Evolutionary conservation across 495 filamentous ascomycete species (phyloP), one percentile per base, ranked within the genome.

Genomic region (Xylaria bambusicola): DNA sequence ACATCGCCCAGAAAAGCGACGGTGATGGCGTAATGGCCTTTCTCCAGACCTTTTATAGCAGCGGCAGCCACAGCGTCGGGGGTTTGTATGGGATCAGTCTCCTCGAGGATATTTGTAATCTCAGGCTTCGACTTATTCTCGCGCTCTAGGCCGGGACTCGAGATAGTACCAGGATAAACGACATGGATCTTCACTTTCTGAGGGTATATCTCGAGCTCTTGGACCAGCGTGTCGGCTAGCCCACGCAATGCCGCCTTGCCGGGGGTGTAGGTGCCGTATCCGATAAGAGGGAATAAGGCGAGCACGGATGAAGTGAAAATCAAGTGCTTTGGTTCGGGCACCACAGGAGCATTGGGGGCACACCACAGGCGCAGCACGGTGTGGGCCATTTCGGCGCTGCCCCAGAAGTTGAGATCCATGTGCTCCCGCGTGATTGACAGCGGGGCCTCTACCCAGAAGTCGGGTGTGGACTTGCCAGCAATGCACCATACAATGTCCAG

Each of bases 401-500:
- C 88, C 81, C 89, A 95, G 77, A 92, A 98, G 69, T 98, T 94
- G 41, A 89, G 85, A 69, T 92, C 88, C 86, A 97, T 96, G 74
- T 96, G 92, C 65, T 82, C 74, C 21, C 86, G 82, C 56, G 93
- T 74, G 12, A 78, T 79, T 21, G 84, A 69, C n/a, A 88, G 67
- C 21, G 83, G 74, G 15, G 82, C 82, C 58, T 96, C 90, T 59
- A 90, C 70, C 79, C 95, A 98, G 66, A 93, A 87, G 5, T 84
- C 76, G 0, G 95, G 93, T 38, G 77, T 77, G 7, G 90, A 84
- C 61, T 83, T 80, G 65, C 93, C 93, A 12, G 94, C 95, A 58
- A 90, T 87, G 70, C 90, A 92, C 93, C 94, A 98, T 42, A 97
- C 88, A 55, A 96, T 81, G 66, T 97, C 93, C 0, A 92, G 91